Evolutionary conservation across 2,329 filamentous ascomycete genomes (phyloP).

Genomic region (Zarea fungicola): DNA sequence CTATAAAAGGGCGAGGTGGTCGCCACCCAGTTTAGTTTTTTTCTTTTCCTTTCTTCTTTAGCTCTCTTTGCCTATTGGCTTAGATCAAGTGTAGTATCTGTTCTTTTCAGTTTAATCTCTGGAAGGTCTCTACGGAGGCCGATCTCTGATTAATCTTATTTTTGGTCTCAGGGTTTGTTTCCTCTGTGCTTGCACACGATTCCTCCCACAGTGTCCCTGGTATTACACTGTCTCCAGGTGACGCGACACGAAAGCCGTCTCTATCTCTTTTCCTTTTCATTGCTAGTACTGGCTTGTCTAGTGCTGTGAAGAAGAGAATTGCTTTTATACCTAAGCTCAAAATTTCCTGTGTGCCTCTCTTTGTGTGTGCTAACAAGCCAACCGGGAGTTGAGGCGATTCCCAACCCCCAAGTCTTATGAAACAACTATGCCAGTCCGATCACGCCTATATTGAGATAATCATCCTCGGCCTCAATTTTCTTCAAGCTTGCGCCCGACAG

Average conservation of each 20-base stretch:
- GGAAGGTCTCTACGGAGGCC: slow-evolving; percentile 68
- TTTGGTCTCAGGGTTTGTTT: slow-evolving; percentile 30
- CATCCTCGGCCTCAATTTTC: too few relatives aligned
- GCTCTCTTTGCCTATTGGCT: slow-evolving; percentile 56
- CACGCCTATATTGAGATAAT: too few relatives aligned
- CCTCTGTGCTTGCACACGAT: slow-evolving; percentile 39
- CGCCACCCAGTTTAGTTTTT: slow-evolving; percentile 17
- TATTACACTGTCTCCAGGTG: slow-evolving; percentile 42
- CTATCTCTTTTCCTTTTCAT: slow-evolving; percentile 34
- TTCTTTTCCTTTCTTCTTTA: slow-evolving; percentile 31
- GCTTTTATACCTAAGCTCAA: too few relatives aligned
- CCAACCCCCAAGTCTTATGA: too few relatives aligned
- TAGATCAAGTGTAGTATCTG: slow-evolving; percentile 96
- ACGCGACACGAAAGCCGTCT: slow-evolving; percentile 29
- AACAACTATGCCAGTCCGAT: too few relatives aligned
- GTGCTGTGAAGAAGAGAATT: slow-evolving; percentile 35
- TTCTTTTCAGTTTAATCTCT: slow-evolving; percentile 98
- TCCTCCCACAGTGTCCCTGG: slow-evolving; percentile 38
- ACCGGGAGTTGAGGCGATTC: too few relatives aligned
- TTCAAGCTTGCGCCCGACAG: too few relatives aligned
- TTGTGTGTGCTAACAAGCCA: too few relatives aligned
- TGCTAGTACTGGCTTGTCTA: slow-evolving; percentile 32
- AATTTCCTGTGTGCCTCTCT: too few relatives aligned
- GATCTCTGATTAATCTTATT: slow-evolving; percentile 76
- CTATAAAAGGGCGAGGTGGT: slow-evolving; percentile 23